These are phyloP conservation scores for Coniochaeta prunicola DNA, from an alignment of 2,329 filamentous ascomycete genomes.

Conservation along the genomic window DNA sequence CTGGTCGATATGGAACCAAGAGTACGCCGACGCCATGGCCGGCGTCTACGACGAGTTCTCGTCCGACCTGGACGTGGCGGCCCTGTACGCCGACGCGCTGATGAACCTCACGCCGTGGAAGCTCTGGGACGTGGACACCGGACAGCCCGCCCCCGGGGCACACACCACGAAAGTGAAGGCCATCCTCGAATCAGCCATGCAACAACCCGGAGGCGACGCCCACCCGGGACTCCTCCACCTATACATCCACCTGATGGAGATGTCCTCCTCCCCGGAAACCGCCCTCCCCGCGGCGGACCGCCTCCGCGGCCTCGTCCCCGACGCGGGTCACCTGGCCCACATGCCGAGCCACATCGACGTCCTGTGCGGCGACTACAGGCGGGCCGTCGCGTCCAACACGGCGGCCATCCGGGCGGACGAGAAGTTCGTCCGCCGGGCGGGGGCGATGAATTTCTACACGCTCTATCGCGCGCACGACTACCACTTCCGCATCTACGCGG, in stretches of 20 bases:
- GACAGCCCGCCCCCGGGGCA: conserved; percentile 41
- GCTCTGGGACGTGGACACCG: conserved; percentile 31
- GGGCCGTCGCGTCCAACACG: conserved; percentile 59
- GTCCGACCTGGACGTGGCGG: conserved; percentile 48
- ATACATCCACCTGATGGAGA: conserved; percentile 35
- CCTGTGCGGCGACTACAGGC: conserved; percentile 62
- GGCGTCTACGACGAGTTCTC: conserved; percentile 26
- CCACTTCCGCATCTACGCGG: conserved; percentile 69
- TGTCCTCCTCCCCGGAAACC: conserved; percentile 14
- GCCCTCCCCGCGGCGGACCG: conserved; percentile 14
- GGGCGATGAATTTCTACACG: conserved; percentile 66
- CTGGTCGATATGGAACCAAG: conserved; percentile 46
- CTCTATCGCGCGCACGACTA: conserved; percentile 69
- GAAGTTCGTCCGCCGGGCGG: conserved; percentile 51
- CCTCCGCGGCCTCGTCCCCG: conserved; percentile 15
- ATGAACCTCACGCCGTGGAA: conserved; percentile 42
- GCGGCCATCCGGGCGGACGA: conserved; percentile 62
- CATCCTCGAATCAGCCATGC: conserved; percentile 52
- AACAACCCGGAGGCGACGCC: conserved; percentile 29
- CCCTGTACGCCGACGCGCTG: conserved; percentile 50
- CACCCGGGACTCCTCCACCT: conserved; percentile 63
- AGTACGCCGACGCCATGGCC: conserved; percentile 51
- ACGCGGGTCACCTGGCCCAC: conserved; percentile 60
- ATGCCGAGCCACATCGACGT: conserved; percentile 77
- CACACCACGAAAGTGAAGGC: conserved; percentile 50